phyloP scores from a whole-genome alignment of 169 alveolate genomes.

The Eimeria necatrix region DNA sequence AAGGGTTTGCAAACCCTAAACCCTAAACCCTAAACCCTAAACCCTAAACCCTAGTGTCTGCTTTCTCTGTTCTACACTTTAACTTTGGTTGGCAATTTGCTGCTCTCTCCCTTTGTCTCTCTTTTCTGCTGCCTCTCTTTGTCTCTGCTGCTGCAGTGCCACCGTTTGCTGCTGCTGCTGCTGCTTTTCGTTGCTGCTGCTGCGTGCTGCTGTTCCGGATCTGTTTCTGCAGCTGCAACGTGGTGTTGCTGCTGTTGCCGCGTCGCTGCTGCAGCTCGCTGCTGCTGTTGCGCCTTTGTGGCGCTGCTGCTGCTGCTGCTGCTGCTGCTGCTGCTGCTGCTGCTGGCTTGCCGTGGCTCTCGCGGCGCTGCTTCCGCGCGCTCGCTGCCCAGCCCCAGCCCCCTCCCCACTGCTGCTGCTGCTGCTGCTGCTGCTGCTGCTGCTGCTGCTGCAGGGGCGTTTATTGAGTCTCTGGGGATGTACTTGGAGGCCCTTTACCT shows the following conservation, averaged over 20 bases:
- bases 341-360: no score
- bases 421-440: no score
- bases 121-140: neutral
- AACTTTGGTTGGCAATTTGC: no score
- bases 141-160: neutral
- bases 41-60: no score
- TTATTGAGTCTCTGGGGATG: slow-evolving; percentile 2
- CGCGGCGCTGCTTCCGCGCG: no score
- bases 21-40: slow-evolving; percentile 27
- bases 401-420: no score
- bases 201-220: neutral
- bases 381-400: no score
- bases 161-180: neutral
- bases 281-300: no score
- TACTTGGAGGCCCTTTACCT: neutral
- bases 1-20: neutral
- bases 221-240: neutral
- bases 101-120: neutral
- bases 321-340: no score
- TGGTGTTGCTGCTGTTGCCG: neutral
- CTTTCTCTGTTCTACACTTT: no score
- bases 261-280: no score
- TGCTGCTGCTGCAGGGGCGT: slow-evolving; percentile 8
- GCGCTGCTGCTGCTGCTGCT: no score
- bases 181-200: neutral